phyloP scores from a whole-genome alignment of 345 rosid genomes.

The Isatis tinctoria region DNA sequence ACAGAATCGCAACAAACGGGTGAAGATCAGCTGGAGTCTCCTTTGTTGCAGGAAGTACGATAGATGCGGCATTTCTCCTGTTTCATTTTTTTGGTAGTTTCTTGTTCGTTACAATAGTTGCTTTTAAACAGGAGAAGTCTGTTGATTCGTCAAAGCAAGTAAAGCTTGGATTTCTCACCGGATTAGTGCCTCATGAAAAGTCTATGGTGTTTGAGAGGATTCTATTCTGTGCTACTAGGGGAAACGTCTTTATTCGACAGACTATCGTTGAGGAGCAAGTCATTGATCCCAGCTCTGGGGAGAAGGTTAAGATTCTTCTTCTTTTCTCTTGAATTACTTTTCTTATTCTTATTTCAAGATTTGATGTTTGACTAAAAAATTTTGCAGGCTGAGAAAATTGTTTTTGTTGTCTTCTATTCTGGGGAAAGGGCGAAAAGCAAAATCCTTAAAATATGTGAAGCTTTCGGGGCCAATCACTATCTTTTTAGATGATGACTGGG shows the following conservation, averaged over 20 bases:
- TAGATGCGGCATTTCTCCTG: not conserved
- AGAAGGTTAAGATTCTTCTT: slow-evolving; percentile 55
- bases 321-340: not conserved
- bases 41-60: slow-evolving; percentile 53
- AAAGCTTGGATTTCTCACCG: slow-evolving; percentile 79
- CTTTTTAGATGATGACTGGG: slow-evolving; percentile 66
- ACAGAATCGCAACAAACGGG: slow-evolving; percentile 45
- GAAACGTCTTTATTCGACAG: slow-evolving; percentile 73
- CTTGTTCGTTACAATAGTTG: not conserved
- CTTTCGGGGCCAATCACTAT: slow-evolving; percentile 95
- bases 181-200: slow-evolving; percentile 87
- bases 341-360: not conserved
- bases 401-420: slow-evolving; percentile 74
- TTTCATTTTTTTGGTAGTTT: not conserved
- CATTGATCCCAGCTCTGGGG: slow-evolving; percentile 77
- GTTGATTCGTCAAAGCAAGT: slow-evolving; percentile 79
- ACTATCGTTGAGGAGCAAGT: slow-evolving; percentile 64
- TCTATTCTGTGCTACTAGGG: slow-evolving; percentile 95
- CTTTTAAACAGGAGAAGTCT: slow-evolving; percentile 52
- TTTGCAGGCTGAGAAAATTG: slow-evolving; percentile 92
- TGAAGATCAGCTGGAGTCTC: slow-evolving; percentile 68
- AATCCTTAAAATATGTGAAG: slow-evolving; percentile 91
- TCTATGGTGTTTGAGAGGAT: slow-evolving; percentile 95
- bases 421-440: slow-evolving; percentile 91
- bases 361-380: slow-evolving; percentile 30